Evolutionary conservation across 164 flowering plant genomes (phyloP), one percentile per base, ranked within the genome.

Genomic region (Umbellularia californica): DNA sequence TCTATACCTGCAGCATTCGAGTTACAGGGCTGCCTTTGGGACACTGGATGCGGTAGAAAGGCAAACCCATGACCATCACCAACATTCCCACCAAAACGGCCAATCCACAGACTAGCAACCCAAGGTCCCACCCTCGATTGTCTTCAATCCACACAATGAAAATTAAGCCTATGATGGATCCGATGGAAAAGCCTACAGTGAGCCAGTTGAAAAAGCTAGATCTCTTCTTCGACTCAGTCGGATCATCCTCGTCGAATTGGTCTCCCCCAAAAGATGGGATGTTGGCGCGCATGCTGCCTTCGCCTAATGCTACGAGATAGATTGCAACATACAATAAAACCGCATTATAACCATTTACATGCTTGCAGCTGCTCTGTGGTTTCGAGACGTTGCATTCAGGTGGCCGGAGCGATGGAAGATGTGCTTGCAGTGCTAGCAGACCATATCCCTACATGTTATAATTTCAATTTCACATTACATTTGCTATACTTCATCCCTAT

Each of bases 181-280:
- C 96, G 0, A 80, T 69, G 0, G 93, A 81, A 33, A 91, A 82
- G 60, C 83, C 79, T 71, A 91, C 83, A 17, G 85, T 85, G 58
- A 83, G 86, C 86, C 86, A 87, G 72, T 88, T 91, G 84, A 91
- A 90, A 72, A 83, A 90, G 9, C 89, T 87, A 0, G 93, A 88
- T 65, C 85, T 82, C 41, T 76, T 83, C 78, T 81, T 85, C 69
- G 89, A 79, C 13, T 88, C 88, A 4, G 73, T 66, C 2, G 62
- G 35, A 25, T 75, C 81, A 17, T 69, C 62, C 7, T 76, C 78
- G 17, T 75, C 27, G 14, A 63, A 63, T 23, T 63, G 66, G 66
- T 63, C 66, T 63, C 28, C 28, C 22, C 27, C 66, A 4, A 72
- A 69, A 17, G 81, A 70, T 20, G 78, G 41, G 6, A 79, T 50